phyloP scores from a whole-genome alignment of 169 alveolate species.

The Babesia ovata region DNA sequence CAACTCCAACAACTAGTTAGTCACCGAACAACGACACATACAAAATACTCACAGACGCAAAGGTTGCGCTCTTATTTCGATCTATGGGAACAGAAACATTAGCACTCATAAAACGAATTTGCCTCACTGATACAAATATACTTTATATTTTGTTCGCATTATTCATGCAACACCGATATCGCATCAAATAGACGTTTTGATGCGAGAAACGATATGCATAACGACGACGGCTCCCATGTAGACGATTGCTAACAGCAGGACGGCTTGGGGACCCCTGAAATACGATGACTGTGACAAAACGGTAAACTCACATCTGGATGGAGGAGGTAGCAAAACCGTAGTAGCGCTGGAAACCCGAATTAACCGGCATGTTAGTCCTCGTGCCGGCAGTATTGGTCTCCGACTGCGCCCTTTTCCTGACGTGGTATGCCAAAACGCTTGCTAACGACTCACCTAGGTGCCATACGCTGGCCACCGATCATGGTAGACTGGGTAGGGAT shows the following conservation, averaged over 20 bases:
- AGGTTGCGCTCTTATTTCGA: constrained; percentile 40
- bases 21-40: background rate
- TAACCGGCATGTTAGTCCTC: constrained; percentile 62
- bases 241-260: constrained; percentile 67
- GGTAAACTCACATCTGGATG: constrained; percentile 46
- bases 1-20: constrained; percentile 61
- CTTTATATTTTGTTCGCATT: background rate
- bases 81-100: constrained; percentile 30
- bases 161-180: background rate
- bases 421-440: background rate
- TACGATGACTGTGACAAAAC: background rate
- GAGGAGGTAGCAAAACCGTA: constrained; percentile 64
- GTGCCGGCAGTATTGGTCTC: constrained; percentile 47
- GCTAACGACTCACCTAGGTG: constrained; percentile 23
- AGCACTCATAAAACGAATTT: background rate
- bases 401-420: constrained; percentile 45
- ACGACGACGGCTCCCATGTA: constrained; percentile 82
- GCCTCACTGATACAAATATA: background rate
- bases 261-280: constrained; percentile 78
- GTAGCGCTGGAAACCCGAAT: constrained; percentile 66
- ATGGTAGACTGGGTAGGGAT: constrained; percentile 53
- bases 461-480: constrained; percentile 70
- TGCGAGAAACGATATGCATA: constrained; percentile 73
- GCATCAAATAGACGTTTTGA: constrained; percentile 44
- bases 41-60: constrained; percentile 25